Conservation (phyloP, 169 alveolate genomes). For the Plasmodium gonderi region DNA sequence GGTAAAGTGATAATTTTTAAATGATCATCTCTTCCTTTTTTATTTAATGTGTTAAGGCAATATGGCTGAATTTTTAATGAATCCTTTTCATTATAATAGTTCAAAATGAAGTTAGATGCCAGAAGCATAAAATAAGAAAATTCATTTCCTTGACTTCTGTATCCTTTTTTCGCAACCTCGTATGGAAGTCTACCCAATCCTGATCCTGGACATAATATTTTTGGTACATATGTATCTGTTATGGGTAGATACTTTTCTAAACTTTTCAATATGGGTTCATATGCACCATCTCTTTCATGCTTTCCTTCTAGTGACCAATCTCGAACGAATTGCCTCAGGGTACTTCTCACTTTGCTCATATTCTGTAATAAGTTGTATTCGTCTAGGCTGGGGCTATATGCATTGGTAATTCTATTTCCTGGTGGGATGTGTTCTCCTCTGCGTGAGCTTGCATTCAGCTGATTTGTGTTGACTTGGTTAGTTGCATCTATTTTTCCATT, state of each 20-base stretch:
- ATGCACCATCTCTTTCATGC: constrained; percentile 94
- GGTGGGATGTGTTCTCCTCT: constrained; percentile 45
- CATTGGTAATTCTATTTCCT: constrained; percentile 26
- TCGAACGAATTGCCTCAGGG: constrained; percentile 95
- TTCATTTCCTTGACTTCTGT: constrained; percentile 98
- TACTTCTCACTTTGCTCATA: constrained; percentile 88
- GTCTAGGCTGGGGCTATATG: constrained; percentile 30
- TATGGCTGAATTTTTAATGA: constrained; percentile 87
- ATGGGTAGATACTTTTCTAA: constrained; percentile 87
- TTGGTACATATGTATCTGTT: constrained; percentile 78
- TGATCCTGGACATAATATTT: constrained; percentile 95
- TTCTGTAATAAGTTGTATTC: constrained; percentile 41
- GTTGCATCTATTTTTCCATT: neutral
- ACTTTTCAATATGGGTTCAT: constrained; percentile 93
- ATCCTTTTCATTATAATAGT: constrained; percentile 79
- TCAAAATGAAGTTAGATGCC: constrained; percentile 89
- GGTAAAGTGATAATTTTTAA: constrained; percentile 91
- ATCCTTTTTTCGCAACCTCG: constrained; percentile 96
- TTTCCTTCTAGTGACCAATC: constrained; percentile 97
- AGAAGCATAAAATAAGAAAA: constrained; percentile 96
- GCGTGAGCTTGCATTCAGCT: neutral
- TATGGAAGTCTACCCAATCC: constrained; percentile 98
- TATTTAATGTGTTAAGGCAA: constrained; percentile 85
- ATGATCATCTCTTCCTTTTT: constrained; percentile 91
- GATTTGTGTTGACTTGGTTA: neutral